Evolutionary conservation across 331 rosid species (phyloP).

Genomic region (Quercus phellos): DNA sequence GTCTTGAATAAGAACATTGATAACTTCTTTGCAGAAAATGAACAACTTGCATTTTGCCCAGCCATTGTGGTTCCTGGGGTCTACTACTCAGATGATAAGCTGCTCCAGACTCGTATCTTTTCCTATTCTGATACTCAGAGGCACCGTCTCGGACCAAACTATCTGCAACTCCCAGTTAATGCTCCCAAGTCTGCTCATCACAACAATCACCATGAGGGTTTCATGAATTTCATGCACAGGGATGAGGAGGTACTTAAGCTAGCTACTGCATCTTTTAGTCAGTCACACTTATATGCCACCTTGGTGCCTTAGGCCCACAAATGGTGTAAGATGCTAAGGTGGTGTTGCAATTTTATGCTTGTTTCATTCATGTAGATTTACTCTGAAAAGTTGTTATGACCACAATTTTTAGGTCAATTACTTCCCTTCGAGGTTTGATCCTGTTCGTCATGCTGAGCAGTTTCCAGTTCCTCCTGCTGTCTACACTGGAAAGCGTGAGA

Average conservation of each 20-base stretch:
- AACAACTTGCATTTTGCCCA: constrained; percentile 84
- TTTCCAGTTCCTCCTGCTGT: constrained; percentile 60
- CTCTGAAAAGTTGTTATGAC: constrained; percentile 3
- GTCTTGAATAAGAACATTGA: constrained; percentile 83
- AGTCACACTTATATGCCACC: neutral
- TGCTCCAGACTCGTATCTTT: constrained; percentile 78
- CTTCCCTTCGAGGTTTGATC: constrained; percentile 82
- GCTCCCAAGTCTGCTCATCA: constrained; percentile 85
- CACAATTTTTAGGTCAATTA: constrained; percentile 54
- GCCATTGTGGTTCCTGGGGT: constrained; percentile 77
- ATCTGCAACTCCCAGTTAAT: constrained; percentile 81
- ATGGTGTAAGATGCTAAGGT: neutral
- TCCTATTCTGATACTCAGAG: constrained; percentile 84
- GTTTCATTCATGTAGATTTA: neutral
- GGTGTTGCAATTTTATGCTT: neutral
- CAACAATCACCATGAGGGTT: constrained; percentile 86
- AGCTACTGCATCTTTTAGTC: neutral
- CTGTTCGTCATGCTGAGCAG: constrained; percentile 77
- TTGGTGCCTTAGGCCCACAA: neutral
- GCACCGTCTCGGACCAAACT: constrained; percentile 95
- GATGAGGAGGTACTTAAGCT: constrained; percentile 72
- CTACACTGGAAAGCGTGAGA: constrained; percentile 59
- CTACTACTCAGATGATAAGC: constrained; percentile 77
- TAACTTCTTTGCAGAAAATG: constrained; percentile 93
- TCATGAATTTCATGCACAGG: constrained; percentile 87